Conservation (phyloP, 2,329 filamentous ascomycete species). For the Atkinsonella hypoxylon region DNA sequence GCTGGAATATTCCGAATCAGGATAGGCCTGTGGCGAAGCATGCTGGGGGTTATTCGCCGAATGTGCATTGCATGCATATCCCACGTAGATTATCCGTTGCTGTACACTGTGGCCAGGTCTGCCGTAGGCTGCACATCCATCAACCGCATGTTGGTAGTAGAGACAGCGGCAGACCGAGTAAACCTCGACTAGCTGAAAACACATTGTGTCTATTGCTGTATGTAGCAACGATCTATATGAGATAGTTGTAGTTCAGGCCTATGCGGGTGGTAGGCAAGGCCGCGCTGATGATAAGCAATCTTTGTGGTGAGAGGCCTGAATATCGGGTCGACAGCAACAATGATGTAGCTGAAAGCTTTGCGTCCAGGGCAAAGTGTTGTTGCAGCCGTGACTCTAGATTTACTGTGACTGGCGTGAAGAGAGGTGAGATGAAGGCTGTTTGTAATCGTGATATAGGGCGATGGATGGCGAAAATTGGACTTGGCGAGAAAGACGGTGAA, state of each 20-base stretch:
- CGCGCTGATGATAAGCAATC: background rate
- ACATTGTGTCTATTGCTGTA: conserved; percentile 46
- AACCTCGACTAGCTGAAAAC: conserved; percentile 73
- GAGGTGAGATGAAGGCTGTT: background rate
- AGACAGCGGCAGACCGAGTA: conserved; percentile 81
- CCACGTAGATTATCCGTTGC: conserved; percentile 68
- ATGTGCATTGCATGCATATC: conserved; percentile 54
- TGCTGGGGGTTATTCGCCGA: conserved; percentile 25
- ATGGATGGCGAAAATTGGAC: background rate
- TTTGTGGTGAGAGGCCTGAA: background rate
- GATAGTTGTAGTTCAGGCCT: background rate
- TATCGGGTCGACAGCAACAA: background rate
- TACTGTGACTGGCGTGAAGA: background rate
- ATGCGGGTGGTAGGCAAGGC: background rate
- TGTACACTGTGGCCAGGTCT: conserved; percentile 60
- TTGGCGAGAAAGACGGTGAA: conserved; percentile 4
- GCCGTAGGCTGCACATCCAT: conserved; percentile 67
- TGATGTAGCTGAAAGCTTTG: background rate
- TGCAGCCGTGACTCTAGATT: background rate
- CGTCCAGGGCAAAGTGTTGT: background rate
- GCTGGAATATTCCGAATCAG: conserved; percentile 44
- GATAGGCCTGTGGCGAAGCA: conserved; percentile 30
- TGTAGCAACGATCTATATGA: background rate
- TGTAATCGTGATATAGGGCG: background rate
- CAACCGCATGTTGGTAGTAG: conserved; percentile 78